Conservation (phyloP, 2,329 filamentous ascomycete genomes). For the Epichloe elymi region DNA sequence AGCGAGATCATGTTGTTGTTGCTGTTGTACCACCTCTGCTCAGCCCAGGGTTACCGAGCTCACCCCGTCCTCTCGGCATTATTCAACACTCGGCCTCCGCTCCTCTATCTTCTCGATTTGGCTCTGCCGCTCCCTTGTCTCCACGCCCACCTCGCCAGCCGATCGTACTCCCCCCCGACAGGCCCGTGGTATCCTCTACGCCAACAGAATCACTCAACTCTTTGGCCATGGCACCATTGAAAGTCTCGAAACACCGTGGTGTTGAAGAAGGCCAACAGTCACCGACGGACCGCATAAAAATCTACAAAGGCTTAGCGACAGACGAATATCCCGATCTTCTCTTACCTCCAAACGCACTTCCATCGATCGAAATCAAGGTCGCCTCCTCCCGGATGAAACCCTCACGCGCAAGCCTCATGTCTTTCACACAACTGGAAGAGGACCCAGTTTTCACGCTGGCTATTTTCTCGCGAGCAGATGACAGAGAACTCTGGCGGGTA, state of each 20-base stretch:
- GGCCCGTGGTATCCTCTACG: conserved; percentile 45
- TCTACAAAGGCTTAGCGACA: conserved; percentile 67
- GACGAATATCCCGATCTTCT: conserved; percentile 81
- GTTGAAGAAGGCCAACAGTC: background rate
- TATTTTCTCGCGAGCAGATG: conserved; percentile 62
- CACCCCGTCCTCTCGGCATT: conserved; percentile 43
- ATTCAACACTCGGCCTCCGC: conserved; percentile 38
- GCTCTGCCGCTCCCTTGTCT: conserved; percentile 45
- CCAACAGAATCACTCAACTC: conserved; percentile 6
- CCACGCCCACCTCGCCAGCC: conserved; percentile 62
- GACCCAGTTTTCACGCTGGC: conserved; percentile 91
- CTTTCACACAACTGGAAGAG: conserved; percentile 68
- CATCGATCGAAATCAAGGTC: conserved; percentile 73
- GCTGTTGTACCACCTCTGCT: conserved; percentile 31
- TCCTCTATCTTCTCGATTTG: conserved; percentile 48
- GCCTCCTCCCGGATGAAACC: conserved; percentile 92
- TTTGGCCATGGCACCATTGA: conserved; percentile 2
- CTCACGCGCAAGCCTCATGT: conserved; percentile 73
- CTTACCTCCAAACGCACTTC: conserved; percentile 76
- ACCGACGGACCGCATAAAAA: conserved; percentile 32
- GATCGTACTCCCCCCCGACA: conserved; percentile 58
- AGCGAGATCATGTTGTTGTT: conserved; percentile 17
- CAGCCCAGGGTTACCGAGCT: conserved; percentile 47
- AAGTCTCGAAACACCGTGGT: conserved; percentile 1
- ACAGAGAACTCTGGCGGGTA: conserved; percentile 77